A percentile compares a stretch with the other conserved stretches of the same genome.
Evolutionary conservation across 352 stramenopile species (phyloP).

Genomic region (Phytophthora vignae): DNA sequence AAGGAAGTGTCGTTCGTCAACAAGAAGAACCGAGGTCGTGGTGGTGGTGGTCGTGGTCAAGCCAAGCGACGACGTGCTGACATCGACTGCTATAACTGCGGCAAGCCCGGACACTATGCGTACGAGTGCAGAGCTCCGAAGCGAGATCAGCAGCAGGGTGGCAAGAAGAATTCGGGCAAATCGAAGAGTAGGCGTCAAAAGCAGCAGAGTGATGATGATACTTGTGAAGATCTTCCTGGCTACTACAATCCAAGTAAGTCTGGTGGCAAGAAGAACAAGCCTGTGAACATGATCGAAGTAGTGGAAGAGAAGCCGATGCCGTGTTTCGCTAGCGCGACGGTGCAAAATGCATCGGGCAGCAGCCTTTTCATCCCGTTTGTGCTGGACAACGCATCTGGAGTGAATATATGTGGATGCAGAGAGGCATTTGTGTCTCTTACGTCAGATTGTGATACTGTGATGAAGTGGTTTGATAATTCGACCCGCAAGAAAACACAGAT

Average conservation of each 20-base stretch:
- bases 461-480: constrained; percentile 14
- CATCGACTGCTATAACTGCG: not conserved
- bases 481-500: not conserved
- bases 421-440: constrained; percentile 13
- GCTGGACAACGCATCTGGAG: constrained; percentile 13
- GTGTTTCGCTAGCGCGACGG: not conserved
- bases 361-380: constrained; percentile 1
- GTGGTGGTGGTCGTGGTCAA: not conserved
- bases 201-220: not conserved
- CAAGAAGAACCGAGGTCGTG: not conserved
- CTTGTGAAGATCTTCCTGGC: not conserved
- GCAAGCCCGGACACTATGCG: not conserved
- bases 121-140: not conserved
- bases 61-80: not conserved
- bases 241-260: constrained; percentile 8
- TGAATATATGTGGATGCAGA: constrained; percentile 20
- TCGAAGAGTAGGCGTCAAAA: not conserved
- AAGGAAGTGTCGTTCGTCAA: not conserved
- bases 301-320: not conserved
- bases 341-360: not conserved
- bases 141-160: not conserved
- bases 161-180: not conserved
- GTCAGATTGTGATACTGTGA: constrained; percentile 8
- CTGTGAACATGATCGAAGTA: constrained; percentile 13
- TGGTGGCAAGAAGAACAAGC: constrained; percentile 3